Conservation (phyloP, 2,329 filamentous ascomycete genomes). For the Metarhizium sp. region DNA sequence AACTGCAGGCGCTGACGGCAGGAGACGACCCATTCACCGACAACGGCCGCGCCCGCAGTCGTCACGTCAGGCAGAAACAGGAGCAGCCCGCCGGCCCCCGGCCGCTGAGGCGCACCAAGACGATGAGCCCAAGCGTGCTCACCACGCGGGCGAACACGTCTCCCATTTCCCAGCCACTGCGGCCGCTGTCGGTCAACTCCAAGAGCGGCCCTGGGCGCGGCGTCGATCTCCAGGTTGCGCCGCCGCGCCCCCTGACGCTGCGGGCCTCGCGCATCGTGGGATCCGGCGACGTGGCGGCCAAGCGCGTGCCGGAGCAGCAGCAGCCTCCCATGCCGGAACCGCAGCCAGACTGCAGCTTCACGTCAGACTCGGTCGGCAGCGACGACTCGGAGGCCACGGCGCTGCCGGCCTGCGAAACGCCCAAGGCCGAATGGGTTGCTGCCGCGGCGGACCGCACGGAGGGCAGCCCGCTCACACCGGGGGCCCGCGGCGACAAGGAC, state of each 20-base stretch:
- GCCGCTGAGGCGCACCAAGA: slow-evolving; percentile 12
- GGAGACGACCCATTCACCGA: slow-evolving; percentile 24
- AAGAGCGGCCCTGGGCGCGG: not conserved
- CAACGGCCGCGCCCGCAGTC: not conserved
- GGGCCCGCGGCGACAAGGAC: not conserved
- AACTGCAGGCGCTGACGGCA: not conserved
- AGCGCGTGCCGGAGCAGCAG: slow-evolving; percentile 2
- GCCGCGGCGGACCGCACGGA: slow-evolving; percentile 1
- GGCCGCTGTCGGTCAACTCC: not conserved
- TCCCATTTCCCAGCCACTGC: not conserved
- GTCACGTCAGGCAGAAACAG: slow-evolving; percentile 2
- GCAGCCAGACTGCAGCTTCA: slow-evolving; percentile 15
- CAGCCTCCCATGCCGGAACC: not conserved
- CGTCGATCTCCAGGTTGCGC: not conserved
- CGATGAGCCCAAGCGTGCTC: slow-evolving; percentile 12
- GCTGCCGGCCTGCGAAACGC: slow-evolving; percentile 9
- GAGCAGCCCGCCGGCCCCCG: slow-evolving; percentile 7
- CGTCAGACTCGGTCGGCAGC: slow-evolving; percentile 15
- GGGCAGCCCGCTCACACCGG: slow-evolving; percentile 5
- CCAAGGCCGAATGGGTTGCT: slow-evolving; percentile 4
- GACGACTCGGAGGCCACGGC: slow-evolving; percentile 12
- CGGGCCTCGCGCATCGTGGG: slow-evolving; percentile 5
- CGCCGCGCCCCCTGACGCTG: slow-evolving; percentile 1
- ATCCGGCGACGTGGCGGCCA: slow-evolving; percentile 11
- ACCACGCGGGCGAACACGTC: not conserved